phyloP scores from a whole-genome alignment of 139 green algal genomes.

The Gonium pectorale region DNA sequence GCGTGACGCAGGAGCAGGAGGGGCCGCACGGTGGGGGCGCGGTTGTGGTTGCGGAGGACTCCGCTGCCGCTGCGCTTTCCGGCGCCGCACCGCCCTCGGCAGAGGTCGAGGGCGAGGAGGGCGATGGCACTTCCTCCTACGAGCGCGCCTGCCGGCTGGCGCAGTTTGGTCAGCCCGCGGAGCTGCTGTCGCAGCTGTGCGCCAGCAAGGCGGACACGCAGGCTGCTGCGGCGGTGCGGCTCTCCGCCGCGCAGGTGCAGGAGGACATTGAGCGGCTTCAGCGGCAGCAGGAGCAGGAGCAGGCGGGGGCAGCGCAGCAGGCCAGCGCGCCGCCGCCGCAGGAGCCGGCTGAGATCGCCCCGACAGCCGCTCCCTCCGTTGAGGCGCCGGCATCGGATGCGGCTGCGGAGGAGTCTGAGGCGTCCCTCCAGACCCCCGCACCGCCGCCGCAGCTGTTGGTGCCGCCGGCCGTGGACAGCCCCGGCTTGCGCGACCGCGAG shows the following conservation, averaged over 20 bases:
- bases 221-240: too few species aligned
- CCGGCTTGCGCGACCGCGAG: background rate
- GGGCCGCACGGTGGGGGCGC: background rate
- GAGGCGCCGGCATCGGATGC: too few species aligned
- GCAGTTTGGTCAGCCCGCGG: slow-evolving; percentile 10
- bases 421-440: background rate
- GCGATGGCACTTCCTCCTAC: slow-evolving; percentile 11
- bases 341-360: too few species aligned
- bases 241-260: too few species aligned
- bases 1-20: background rate
- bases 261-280: too few species aligned
- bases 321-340: too few species aligned
- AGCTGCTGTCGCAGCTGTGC: background rate
- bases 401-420: too few species aligned
- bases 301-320: too few species aligned
- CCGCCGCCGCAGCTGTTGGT: background rate
- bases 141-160: slow-evolving; percentile 11
- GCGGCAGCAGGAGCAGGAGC: too few species aligned
- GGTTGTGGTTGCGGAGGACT: background rate
- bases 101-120: background rate
- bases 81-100: background rate
- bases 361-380: too few species aligned
- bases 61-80: too few species aligned
- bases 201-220: too few species aligned
- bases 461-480: background rate